Conservation (phyloP, 2,329 filamentous ascomycete genomes). For the Pleoardoris graminearum region DNA sequence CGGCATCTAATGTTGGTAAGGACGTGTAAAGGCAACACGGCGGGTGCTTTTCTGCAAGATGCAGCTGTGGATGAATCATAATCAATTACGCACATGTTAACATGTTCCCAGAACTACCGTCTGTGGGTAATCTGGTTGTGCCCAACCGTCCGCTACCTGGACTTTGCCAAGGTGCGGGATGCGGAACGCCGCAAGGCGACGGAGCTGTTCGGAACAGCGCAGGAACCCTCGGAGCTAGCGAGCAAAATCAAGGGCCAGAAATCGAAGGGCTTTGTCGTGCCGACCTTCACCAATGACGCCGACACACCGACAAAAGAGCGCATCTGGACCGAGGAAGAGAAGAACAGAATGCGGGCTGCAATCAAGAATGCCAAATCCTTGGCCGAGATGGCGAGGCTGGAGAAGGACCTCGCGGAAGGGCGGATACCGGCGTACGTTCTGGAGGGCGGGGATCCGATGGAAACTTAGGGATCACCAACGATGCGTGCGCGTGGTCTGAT, state of each 20-base stretch:
- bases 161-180: conserved; percentile 89
- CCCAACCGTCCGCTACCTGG: conserved; percentile 83
- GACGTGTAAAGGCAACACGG: conserved; percentile 12
- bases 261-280: conserved; percentile 71
- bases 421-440: conserved; percentile 63
- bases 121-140: conserved; percentile 89
- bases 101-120: conserved; percentile 74
- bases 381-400: conserved; percentile 84
- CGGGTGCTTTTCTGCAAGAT: background rate
- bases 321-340: conserved; percentile 83
- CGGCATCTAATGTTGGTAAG: conserved; percentile 24
- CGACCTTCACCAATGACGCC: conserved; percentile 45
- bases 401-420: conserved; percentile 91
- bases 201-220: conserved; percentile 79
- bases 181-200: conserved; percentile 74
- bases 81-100: conserved; percentile 12
- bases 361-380: conserved; percentile 88
- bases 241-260: conserved; percentile 76
- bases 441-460: conserved; percentile 34
- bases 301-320: conserved; percentile 58
- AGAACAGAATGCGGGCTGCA: conserved; percentile 79
- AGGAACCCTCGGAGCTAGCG: conserved; percentile 79
- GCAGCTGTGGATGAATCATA: background rate
- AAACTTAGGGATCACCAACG: conserved; percentile 21
- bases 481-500: background rate